Evolutionary conservation across 2,329 filamentous ascomycete genomes (phyloP).

Genomic region (Ophiostoma ulmi): DNA sequence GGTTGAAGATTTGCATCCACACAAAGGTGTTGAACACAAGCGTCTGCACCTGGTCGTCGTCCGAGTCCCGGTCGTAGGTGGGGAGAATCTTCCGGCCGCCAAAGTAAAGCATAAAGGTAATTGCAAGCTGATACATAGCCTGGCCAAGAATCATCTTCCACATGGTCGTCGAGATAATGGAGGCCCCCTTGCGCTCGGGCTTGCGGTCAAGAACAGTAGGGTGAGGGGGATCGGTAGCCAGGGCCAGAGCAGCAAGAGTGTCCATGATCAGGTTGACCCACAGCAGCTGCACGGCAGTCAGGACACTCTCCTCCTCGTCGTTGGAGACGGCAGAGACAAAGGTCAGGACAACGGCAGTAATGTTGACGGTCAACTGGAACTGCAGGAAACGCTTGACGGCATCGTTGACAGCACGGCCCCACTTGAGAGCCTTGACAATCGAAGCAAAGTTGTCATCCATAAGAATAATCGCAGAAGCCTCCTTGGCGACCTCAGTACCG

Average conservation of each 20-base stretch:
- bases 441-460: conserved; percentile 86
- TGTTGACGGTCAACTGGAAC: conserved; percentile 81
- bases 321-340: conserved; percentile 82
- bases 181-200: conserved; percentile 52
- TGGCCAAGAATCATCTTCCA: conserved; percentile 99
- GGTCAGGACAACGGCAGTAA: conserved; percentile 81
- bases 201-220: conserved; percentile 75
- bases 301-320: conserved; percentile 62
- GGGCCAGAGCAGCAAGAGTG: conserved; percentile 80
- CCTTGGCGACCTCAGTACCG: conserved; percentile 78
- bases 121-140: conserved; percentile 78
- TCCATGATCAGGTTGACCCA: conserved; percentile 99
- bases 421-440: conserved; percentile 78
- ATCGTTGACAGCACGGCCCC: conserved; percentile 73
- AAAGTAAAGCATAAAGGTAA: conserved; percentile 74
- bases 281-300: conserved; percentile 84
- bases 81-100: conserved; percentile 34
- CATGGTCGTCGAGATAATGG: conserved; percentile 81
- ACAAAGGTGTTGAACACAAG: conserved; percentile 97
- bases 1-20: conserved; percentile 99
- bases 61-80: conserved; percentile 38
- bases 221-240: conserved; percentile 85
- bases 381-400: conserved; percentile 72
- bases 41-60: conserved; percentile 57
- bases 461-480: conserved; percentile 77